phyloP scores from a whole-genome alignment of 192 early-diverging fungal genomes.

The Coemansia sp. region DNA sequence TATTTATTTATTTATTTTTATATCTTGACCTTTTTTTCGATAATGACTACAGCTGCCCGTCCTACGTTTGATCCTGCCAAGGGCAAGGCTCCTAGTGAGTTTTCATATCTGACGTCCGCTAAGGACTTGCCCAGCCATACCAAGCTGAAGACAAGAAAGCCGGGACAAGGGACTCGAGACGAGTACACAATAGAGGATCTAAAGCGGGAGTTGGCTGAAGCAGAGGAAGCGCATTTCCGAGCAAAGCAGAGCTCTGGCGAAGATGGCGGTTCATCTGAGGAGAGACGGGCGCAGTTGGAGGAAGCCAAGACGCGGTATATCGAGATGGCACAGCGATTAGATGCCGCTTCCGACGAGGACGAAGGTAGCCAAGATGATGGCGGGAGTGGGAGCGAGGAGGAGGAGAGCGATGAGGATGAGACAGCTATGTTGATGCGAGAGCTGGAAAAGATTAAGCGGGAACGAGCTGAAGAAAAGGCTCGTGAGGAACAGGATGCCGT shows the following conservation, averaged over 20 bases:
- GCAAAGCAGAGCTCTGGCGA: slow-evolving; percentile 53
- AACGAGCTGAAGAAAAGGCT: slow-evolving; percentile 88
- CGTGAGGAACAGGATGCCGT: slow-evolving; percentile 53
- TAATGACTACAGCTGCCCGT: slow-evolving; percentile 65
- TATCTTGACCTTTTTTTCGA: not conserved
- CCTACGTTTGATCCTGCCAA: slow-evolving; percentile 78
- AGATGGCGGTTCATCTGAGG: not conserved
- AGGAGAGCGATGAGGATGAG: slow-evolving; percentile 79
- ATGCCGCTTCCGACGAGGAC: slow-evolving; percentile 48
- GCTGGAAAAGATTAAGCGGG: slow-evolving; percentile 88
- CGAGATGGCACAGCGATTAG: slow-evolving; percentile 38
- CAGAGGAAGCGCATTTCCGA: slow-evolving; percentile 65
- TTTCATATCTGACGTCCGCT: slow-evolving; percentile 63
- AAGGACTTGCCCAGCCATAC: slow-evolving; percentile 75
- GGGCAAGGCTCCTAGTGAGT: slow-evolving; percentile 61
- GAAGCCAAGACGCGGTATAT: slow-evolving; percentile 41
- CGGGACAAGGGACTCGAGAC: slow-evolving; percentile 60
- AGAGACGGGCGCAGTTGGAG: slow-evolving; percentile 2
- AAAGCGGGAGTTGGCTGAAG: slow-evolving; percentile 62
- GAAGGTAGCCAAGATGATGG: slow-evolving; percentile 54
- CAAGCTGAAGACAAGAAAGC: slow-evolving; percentile 72
- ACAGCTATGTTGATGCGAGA: slow-evolving; percentile 79
- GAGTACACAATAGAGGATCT: slow-evolving; percentile 64
- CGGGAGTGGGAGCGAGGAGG: slow-evolving; percentile 37
- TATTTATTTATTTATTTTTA: not conserved